Evolutionary conservation across 192 early-diverging fungal genomes (phyloP).

Genomic region (Jimgerdemannia flammicorona): DNA sequence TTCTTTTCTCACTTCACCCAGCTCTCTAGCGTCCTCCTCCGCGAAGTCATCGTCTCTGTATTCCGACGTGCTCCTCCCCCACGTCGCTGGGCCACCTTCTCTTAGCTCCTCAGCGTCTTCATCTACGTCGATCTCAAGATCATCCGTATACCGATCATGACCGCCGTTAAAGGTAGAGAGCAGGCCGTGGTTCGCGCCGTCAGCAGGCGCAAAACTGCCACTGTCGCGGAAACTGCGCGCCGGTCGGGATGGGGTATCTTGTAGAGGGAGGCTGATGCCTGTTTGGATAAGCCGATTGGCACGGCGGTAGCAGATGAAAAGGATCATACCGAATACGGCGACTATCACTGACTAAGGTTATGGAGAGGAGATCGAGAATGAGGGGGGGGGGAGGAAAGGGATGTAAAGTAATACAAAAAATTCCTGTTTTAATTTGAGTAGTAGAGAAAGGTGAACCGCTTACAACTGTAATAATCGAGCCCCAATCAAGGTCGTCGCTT

Average conservation of each 20-base stretch:
- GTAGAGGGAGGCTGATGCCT: not conserved
- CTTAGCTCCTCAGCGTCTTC: not conserved
- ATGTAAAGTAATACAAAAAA: no score
- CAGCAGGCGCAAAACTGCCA: not conserved
- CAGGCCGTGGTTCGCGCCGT: not conserved
- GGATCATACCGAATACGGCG: not conserved
- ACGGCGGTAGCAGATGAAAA: not conserved
- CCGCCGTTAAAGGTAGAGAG: not conserved
- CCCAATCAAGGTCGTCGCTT: not conserved
- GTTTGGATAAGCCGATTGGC: not conserved
- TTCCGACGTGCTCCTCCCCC: not conserved
- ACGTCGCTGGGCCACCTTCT: not conserved
- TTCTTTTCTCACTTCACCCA: not conserved
- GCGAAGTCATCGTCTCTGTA: not conserved
- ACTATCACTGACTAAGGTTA: not conserved
- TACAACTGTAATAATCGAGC: not conserved
- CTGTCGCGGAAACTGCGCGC: not conserved
- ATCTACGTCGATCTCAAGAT: not conserved
- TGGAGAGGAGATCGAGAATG: no score
- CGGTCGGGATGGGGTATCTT: not conserved
- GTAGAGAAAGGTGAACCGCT: not conserved
- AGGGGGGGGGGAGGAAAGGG: no score
- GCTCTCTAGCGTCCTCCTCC: not conserved
- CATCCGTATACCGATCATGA: not conserved
- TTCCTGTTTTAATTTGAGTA: no score